Evolutionary conservation across 257 asterid species (phyloP), one percentile per base, ranked within the genome.

Genomic region (Orobanche coerulescens): DNA sequence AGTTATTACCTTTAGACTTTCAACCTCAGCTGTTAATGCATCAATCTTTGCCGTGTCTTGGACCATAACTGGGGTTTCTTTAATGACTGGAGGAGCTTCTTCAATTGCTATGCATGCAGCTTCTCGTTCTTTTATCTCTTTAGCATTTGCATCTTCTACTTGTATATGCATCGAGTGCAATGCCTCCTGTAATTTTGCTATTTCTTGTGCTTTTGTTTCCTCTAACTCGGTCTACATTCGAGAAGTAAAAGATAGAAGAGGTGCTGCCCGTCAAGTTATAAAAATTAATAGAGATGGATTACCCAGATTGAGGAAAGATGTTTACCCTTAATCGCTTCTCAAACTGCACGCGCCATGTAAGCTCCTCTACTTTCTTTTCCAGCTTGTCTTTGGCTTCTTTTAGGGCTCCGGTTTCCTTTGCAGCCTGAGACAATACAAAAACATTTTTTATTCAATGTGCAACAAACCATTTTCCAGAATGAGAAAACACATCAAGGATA

Each of bases 331-430:
- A 65, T 69, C 95, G 81, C 79, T 87, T 93, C 86, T 93, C 97
- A 66, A 93, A 83, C 81, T 89, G 99, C 81, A 93, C 57, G 62
- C 99, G 90, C 99, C 99, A 93, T 11, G 99, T 81, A 46, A 93
- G 96, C 75, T 93, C 99, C 78, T 93, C 99, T 62, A 93, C 99
- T 73, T 90, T 90, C 92, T 89, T 93, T 78, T 93, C 99, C 44
- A 90, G 81, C 87, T 84, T 90, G 79, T 90, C 96, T 76, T 90
- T 90, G 58, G 97, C 97, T 83, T 87, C 88, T 76, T 87, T 87
- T 58, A 90, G 83, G 75, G 97, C 97, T 66, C 97, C 97, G 20
- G 97, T 87, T 84, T 90, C 97, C 77, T 91, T 84, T 64, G 97
- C 78, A 67, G 95, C 97, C 97, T 90, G 81, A 44, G 55, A 53